Evolutionary conservation across 1,139 yeast species (phyloP).

Genomic region (Blastobotrys proliferans): DNA sequence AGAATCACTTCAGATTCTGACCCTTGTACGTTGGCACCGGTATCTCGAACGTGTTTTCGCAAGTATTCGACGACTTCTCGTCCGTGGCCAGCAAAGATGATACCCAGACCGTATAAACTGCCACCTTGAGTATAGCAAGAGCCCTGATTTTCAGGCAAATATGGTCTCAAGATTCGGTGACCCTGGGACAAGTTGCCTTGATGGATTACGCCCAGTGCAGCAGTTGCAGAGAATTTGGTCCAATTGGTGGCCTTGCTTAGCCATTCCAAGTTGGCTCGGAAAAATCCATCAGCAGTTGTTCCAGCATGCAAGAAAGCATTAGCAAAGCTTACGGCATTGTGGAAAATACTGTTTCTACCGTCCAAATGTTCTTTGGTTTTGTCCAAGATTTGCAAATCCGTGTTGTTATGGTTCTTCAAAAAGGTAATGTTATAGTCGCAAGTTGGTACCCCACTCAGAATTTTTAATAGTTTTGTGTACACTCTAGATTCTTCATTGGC

Average conservation of each 20-base stretch:
- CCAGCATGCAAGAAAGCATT: slow-evolving; percentile 97
- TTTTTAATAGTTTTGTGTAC: slow-evolving; percentile 51
- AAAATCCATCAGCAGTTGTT: slow-evolving; percentile 91
- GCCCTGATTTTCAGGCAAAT: slow-evolving; percentile 75
- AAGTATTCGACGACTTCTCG: slow-evolving; percentile 79
- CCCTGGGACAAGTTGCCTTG: slow-evolving; percentile 94
- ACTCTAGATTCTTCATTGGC: slow-evolving; percentile 37
- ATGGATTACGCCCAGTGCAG: slow-evolving; percentile 96
- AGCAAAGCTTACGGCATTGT: slow-evolving; percentile 91
- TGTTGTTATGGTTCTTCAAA: slow-evolving; percentile 77
- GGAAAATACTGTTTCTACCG: slow-evolving; percentile 91
- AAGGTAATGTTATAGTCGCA: slow-evolving; percentile 92
- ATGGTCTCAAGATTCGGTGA: slow-evolving; percentile 79
- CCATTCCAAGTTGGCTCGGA: slow-evolving; percentile 91
- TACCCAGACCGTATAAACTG: slow-evolving; percentile 86
- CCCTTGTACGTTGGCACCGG: slow-evolving; percentile 51
- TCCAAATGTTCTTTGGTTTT: slow-evolving; percentile 79
- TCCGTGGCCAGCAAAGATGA: slow-evolving; percentile 95
- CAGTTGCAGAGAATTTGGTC: slow-evolving; percentile 98
- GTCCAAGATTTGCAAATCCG: slow-evolving; percentile 78
- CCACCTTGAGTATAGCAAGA: slow-evolving; percentile 87
- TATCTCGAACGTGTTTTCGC: slow-evolving; percentile 65
- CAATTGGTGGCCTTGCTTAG: slow-evolving; percentile 94
- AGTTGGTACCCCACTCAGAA: slow-evolving; percentile 89
- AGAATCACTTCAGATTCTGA: slow-evolving; percentile 80